Evolutionary conservation across 306 rosid genomes (phyloP).

Genomic region (Cyamopsis tetragonoloba): DNA sequence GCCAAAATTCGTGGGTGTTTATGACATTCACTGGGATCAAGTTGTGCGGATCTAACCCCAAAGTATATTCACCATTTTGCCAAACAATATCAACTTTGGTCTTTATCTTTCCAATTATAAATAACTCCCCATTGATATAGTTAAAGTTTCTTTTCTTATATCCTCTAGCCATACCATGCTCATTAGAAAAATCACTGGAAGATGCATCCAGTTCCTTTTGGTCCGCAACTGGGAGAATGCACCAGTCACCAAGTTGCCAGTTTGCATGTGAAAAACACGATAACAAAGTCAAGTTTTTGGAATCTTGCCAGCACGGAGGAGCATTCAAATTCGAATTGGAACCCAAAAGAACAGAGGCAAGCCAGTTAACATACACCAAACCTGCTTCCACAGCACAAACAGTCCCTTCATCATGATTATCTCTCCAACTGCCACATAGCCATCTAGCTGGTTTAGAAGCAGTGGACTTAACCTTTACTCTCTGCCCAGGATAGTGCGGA

Average conservation of each 20-base stretch:
- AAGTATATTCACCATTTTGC: constrained; percentile 73
- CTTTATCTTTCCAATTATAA: constrained; percentile 68
- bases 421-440: constrained; percentile 83
- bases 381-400: constrained; percentile 80
- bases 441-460: constrained; percentile 66
- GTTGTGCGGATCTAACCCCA: constrained; percentile 60
- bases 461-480: constrained; percentile 64
- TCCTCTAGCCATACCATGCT: constrained; percentile 42
- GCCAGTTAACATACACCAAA: constrained; percentile 72
- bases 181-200: constrained; percentile 23
- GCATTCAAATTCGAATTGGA: constrained; percentile 37
- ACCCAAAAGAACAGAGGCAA: constrained; percentile 51
- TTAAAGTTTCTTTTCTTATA: constrained; percentile 31
- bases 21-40: constrained; percentile 63
- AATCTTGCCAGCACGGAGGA: constrained; percentile 66
- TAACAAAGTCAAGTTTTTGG: constrained; percentile 59
- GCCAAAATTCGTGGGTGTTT: constrained; percentile 86
- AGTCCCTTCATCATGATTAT: constrained; percentile 66
- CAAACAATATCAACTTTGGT: constrained; percentile 74
- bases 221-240: constrained; percentile 53
- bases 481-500: constrained; percentile 94
- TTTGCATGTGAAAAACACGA: constrained; percentile 78
- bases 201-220: constrained; percentile 32
- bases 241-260: constrained; percentile 99
- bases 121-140: constrained; percentile 49